Base-by-base conservation (phyloP, 768 basidiomycete species). In the Fomitopsis pulvina region DNA sequence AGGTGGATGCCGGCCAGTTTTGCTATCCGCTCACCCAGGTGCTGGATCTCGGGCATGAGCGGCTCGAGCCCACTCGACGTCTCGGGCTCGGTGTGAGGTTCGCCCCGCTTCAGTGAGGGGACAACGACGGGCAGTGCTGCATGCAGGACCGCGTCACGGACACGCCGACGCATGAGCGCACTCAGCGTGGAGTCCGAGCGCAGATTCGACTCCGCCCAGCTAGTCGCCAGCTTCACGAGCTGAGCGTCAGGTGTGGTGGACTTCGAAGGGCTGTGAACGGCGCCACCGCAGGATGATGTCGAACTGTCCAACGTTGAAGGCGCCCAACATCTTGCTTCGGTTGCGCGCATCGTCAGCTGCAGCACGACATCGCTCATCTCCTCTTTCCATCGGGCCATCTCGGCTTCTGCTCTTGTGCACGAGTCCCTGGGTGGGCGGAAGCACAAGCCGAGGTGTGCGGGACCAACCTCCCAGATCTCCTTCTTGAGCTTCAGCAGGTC, bases 1-100 rank as follows among this genome's bases (percentile, higher is more conserved):
- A 88, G 71, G 64, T 92, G 87, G 57, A 89, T 81, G 41, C 78
- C 69, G 2, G 83, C 82, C 47, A 93, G 74, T 51, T 83, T 80
- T 39, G 83, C 76, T 29, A 91, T 74, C 60, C 85, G 80, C 58
- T 87, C 82, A 25, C 78, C 79, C 43, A 93, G 76, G 16, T 76
- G 71, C 27, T 73, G 73, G 44, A 87, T 79, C 65, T 93, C 90
- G 34, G 81, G 78, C 48, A 74, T 66, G 46, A 92, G 72, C 28
- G 84, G 77, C 57, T 87, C 84, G 75, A 90, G 79, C 37, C 88
- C 89, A 47, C 75, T 76, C 39, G 73, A 69, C 42, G 69, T 60
- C 37, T 64, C 62, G 27, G 57, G 41, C 28, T 60, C 42, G 26
- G 60, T 30, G 38, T 58, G 44, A 16, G 46, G 20, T 10, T 45